Base-by-base conservation (phyloP, 2,329 filamentous ascomycete species). In the Zymoseptoria ardabiliae region DNA sequence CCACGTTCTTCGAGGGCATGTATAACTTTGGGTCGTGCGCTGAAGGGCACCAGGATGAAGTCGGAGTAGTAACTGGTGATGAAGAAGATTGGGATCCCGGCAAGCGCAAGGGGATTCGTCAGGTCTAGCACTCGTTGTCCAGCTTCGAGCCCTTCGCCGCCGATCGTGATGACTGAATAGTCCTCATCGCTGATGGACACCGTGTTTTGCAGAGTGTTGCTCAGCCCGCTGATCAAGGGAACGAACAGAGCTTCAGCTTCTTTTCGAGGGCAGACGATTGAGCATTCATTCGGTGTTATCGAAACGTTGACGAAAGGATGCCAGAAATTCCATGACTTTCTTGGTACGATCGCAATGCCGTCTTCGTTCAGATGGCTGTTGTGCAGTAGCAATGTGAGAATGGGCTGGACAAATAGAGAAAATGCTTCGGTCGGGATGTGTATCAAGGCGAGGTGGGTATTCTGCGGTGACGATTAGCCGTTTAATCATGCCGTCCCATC, bases 41-140 rank as follows among this genome's bases (percentile, higher is more conserved):
- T 89, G 56, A 81, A 81, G 0, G 94, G 92, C 0, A 97, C 91
- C 41, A 97, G 82, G 68, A 99, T 95, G 75, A 96, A 97, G 77
- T 99, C 93, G 35, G 90, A 94, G 76, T 96, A 97, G 76, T 97
- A 99, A 30, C 91, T 97, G 3, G 93, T 97, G 73, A 97, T 96
- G 81, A 97, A 97, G 79, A 97, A 97, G 71, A 99, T 96, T 56
- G 93, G 90, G 56, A 97, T 94, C 67, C 91, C 90, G 54, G 93
- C 93, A 72, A 97, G 82, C 25, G 94, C 93, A 30, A 97, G 81
- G 4, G 93, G 94, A 56, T 87, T 92, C 7, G 92, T 97, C 62
- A 99, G 76, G 71, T 97, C 93, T 68, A 97, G 84, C 6, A 99
- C 93, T 58, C 92, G 85, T 67, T 92, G 91, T 6, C 91, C 92